A percentile compares a stretch with the other conserved stretches of the same genome.
Evolutionary conservation across 176 grass and related monocot genomes (phyloP).

Genomic region (Musa schizocarpa): DNA sequence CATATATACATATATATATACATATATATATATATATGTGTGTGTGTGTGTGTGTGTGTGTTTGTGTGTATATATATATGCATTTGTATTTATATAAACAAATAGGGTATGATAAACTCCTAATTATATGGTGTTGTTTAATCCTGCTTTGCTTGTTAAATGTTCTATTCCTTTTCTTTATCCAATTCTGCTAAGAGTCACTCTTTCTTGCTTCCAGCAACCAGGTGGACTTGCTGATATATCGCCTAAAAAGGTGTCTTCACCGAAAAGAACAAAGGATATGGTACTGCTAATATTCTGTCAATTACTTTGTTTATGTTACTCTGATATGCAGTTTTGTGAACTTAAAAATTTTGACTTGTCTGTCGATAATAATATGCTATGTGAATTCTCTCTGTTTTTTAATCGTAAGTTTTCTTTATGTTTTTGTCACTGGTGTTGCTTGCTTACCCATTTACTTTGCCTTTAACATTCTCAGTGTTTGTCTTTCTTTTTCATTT

Average conservation of each 20-base stretch:
- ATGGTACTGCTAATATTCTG: not conserved
- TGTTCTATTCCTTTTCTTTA: too few species aligned
- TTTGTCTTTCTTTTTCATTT: not conserved
- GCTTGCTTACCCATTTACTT: not conserved
- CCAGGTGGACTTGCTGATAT: conserved; percentile 43
- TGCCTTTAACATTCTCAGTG: not conserved
- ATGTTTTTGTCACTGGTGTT: not conserved
- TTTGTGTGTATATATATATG: too few species aligned
- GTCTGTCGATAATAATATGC: not conserved
- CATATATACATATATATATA: too few species aligned
- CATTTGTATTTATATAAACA: too few species aligned
- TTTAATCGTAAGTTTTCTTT: not conserved
- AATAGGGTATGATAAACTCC: too few species aligned
- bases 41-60: too few species aligned
- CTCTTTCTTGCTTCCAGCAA: conserved; percentile 43
- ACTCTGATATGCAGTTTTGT: not conserved
- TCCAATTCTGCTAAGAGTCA: too few species aligned
- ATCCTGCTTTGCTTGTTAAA: too few species aligned
- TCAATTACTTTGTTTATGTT: not conserved
- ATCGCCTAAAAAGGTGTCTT: conserved; percentile 15
- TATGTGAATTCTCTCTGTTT: not conserved
- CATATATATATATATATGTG: too few species aligned
- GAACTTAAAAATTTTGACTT: not conserved
- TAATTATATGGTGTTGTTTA: not conserved
- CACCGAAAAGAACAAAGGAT: conserved; percentile 23